Evolutionary conservation across 805 yeast species (phyloP).

Genomic region (Ogataea methanolica): DNA sequence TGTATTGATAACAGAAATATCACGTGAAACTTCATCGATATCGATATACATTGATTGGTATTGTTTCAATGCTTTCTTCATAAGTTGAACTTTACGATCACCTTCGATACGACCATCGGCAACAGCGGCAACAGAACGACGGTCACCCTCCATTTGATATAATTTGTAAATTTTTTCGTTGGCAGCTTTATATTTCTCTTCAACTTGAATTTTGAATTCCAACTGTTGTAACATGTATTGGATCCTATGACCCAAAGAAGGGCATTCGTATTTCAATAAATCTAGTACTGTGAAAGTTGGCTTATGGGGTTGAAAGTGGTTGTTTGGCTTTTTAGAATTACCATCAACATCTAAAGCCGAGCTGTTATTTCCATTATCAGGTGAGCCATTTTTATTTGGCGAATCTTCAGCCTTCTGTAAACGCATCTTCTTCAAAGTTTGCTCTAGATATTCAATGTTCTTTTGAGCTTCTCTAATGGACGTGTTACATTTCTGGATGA

Average conservation of each 20-base stretch:
- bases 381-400: neutral
- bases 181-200: conserved; percentile 88
- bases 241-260: conserved; percentile 89
- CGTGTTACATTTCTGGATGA: conserved; percentile 85
- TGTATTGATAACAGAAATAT: conserved; percentile 60
- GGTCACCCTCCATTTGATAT: conserved; percentile 89
- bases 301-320: conserved; percentile 11
- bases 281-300: conserved; percentile 69
- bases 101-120: conserved; percentile 83
- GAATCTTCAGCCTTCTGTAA: conserved; percentile 25
- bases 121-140: conserved; percentile 79
- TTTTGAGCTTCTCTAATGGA: conserved; percentile 88
- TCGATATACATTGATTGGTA: conserved; percentile 85
- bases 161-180: conserved; percentile 83
- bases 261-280: conserved; percentile 86
- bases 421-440: conserved; percentile 61
- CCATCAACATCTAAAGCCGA: conserved; percentile 3
- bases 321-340: conserved; percentile 5
- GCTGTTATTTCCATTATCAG: neutral
- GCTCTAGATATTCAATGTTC: conserved; percentile 83
- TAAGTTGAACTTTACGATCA: conserved; percentile 76
- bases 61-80: conserved; percentile 78
- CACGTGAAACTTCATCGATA: conserved; percentile 61
- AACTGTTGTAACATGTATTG: conserved; percentile 94
- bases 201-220: conserved; percentile 91